Evolutionary conservation across 305 asterid genomes (phyloP).

Genomic region (Fraxinus baroniana): DNA sequence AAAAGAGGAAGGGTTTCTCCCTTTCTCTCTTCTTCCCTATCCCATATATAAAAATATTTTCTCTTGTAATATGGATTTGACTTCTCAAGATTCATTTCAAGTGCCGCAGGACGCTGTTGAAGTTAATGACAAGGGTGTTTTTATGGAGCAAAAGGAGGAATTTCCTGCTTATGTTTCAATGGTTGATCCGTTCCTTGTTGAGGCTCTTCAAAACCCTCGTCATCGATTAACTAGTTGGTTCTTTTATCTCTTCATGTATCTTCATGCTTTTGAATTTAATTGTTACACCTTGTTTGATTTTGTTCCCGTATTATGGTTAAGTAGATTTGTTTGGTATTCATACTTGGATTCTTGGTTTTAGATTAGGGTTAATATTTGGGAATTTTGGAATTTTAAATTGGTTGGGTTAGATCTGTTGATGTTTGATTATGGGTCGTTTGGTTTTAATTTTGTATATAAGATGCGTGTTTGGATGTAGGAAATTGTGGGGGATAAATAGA

Average conservation of each 20-base stretch:
- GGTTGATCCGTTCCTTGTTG: constrained; percentile 96
- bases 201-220: constrained; percentile 99
- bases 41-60: constrained; percentile 11
- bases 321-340: not conserved
- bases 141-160: constrained; percentile 29
- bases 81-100: constrained; percentile 20
- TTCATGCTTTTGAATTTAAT: not conserved
- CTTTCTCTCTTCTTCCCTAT: constrained; percentile 37
- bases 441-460: constrained; percentile 1
- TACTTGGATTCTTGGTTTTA: constrained; percentile 1
- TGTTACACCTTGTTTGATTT: not conserved
- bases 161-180: constrained; percentile 46
- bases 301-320: not conserved
- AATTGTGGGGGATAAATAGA: constrained; percentile 13
- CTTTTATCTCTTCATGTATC: not conserved
- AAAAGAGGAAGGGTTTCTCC: constrained; percentile 35
- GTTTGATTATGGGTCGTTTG: not conserved
- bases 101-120: constrained; percentile 16
- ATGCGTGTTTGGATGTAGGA: not conserved
- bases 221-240: constrained; percentile 87
- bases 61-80: constrained; percentile 33
- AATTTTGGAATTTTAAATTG: constrained; percentile 20
- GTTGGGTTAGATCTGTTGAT: constrained; percentile 21
- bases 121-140: constrained; percentile 25
- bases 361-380: constrained; percentile 21